These are phyloP conservation scores for Dryadomyces quercus-mongolicae DNA, from an alignment of 2,329 filamentous ascomycete species.

Conservation along the genomic window DNA sequence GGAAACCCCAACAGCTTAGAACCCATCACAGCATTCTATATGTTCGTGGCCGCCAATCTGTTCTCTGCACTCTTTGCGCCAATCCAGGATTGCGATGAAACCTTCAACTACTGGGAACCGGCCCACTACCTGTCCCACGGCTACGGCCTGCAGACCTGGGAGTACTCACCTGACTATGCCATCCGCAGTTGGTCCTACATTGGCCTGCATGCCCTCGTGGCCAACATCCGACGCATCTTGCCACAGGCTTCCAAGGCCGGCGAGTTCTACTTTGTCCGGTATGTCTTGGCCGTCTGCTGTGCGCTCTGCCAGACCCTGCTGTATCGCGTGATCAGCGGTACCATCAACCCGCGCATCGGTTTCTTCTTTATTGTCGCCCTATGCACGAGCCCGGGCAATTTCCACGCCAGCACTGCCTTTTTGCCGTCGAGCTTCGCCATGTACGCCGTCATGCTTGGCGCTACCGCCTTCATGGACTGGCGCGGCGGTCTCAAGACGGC, in stretches of 20 bases:
- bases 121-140: slow-evolving; percentile 88
- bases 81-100: slow-evolving; percentile 96
- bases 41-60: slow-evolving; percentile 63
- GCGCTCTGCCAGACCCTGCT: slow-evolving; percentile 73
- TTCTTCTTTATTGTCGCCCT: slow-evolving; percentile 71
- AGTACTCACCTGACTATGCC: slow-evolving; percentile 89
- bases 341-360: slow-evolving; percentile 71
- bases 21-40: slow-evolving; percentile 66
- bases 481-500: slow-evolving; percentile 66
- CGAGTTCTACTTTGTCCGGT: slow-evolving; percentile 83
- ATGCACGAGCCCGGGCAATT: slow-evolving; percentile 78
- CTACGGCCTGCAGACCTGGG: slow-evolving; percentile 94
- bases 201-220: slow-evolving; percentile 61
- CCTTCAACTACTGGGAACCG: slow-evolving; percentile 99
- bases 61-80: slow-evolving; percentile 73
- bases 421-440: slow-evolving; percentile 94
- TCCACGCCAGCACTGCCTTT: slow-evolving; percentile 77
- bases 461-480: slow-evolving; percentile 86
- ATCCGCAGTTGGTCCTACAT: slow-evolving; percentile 95
- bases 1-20: slow-evolving; percentile 50
- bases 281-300: slow-evolving; percentile 61
- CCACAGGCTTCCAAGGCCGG: slow-evolving; percentile 49
- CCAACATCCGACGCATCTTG: slow-evolving; percentile 52
- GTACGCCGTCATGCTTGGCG: slow-evolving; percentile 80
- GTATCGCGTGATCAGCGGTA: slow-evolving; percentile 64